These are phyloP conservation scores for Aspergillus fischeri DNA, from an alignment of 2,329 filamentous ascomycete genomes.

Conservation along the genomic window DNA sequence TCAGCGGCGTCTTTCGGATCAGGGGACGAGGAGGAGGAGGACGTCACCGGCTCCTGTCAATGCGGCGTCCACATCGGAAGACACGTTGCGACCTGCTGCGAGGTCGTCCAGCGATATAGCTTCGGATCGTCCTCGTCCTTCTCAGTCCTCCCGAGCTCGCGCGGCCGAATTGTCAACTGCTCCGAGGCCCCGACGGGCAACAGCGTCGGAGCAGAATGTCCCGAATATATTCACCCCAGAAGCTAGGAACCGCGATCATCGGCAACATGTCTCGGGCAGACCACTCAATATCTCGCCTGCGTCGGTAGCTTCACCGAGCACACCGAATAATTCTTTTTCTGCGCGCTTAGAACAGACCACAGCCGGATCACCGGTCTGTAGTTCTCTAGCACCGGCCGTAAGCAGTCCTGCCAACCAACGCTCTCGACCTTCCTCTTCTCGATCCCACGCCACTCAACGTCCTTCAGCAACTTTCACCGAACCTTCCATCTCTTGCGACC, in stretches of 20 bases:
- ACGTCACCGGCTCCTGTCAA: slow-evolving; percentile 32
- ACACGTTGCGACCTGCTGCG: slow-evolving; percentile 27
- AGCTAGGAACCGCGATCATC: slow-evolving; percentile 19
- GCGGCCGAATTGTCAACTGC: slow-evolving; percentile 19
- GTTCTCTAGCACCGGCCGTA: slow-evolving; percentile 12
- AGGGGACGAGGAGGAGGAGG: slow-evolving; percentile 26
- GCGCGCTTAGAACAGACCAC: slow-evolving; percentile 13
- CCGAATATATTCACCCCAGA: slow-evolving; percentile 23
- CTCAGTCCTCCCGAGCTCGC: slow-evolving; percentile 21
- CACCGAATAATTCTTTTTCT: slow-evolving; percentile 1
- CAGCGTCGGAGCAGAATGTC: slow-evolving; percentile 28
- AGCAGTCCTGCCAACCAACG: slow-evolving; percentile 16
- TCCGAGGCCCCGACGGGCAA: slow-evolving; percentile 27
- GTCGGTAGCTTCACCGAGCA: slow-evolving; percentile 13
- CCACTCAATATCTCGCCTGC: slow-evolving; percentile 23
- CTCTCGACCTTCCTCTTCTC: slow-evolving; percentile 30
- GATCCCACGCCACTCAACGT: slow-evolving; percentile 24
- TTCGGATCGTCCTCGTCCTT: slow-evolving; percentile 26
- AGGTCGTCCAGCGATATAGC: slow-evolving; percentile 37
- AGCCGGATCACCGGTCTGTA: slow-evolving; percentile 4
- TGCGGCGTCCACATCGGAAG: slow-evolving; percentile 33
- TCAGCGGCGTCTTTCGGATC: slow-evolving; percentile 35
- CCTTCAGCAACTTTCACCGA: slow-evolving; percentile 53
- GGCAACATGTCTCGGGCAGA: slow-evolving; percentile 19
- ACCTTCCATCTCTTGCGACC: slow-evolving; percentile 68